Conservation (phyloP, 768 basidiomycete genomes). For the Chalciporus piperatus region DNA sequence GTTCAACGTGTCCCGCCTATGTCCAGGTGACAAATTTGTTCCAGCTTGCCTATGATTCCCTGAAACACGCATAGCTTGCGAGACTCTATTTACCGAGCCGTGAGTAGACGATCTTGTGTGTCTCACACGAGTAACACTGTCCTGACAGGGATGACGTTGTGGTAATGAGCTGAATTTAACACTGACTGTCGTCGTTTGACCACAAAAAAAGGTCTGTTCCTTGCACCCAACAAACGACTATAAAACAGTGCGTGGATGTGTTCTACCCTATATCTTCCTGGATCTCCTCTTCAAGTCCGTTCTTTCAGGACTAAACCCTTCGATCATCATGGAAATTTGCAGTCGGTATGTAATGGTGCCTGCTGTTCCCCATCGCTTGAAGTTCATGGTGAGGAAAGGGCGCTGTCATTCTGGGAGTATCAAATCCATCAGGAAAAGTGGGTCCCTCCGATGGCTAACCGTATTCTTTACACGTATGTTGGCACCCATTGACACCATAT, state of each 20-base stretch:
- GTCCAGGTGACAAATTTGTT: conserved; percentile 55
- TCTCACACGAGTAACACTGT: not conserved
- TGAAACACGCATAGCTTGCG: conserved; percentile 57
- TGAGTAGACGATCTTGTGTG: conserved; percentile 32
- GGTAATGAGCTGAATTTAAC: conserved; percentile 32
- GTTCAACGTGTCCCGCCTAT: conserved; percentile 73
- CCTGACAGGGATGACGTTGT: conserved; percentile 53
- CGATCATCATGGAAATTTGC: conserved; percentile 77
- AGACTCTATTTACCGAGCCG: conserved; percentile 79
- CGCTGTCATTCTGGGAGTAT: conserved; percentile 90
- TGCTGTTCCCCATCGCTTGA: not conserved
- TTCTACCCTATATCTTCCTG: conserved; percentile 1
- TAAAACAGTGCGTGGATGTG: conserved; percentile 67
- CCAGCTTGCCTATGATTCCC: not conserved
- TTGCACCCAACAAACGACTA: conserved; percentile 87
- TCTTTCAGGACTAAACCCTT: conserved; percentile 74
- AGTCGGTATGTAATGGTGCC: conserved; percentile 49
- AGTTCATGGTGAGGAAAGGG: conserved; percentile 39
- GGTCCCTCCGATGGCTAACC: conserved; percentile 6
- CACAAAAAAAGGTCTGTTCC: conserved; percentile 62
- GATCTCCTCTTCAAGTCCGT: conserved; percentile 57
- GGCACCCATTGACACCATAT: not conserved
- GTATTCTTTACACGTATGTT: not conserved
- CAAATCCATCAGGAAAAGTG: conserved; percentile 85
- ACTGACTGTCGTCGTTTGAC: conserved; percentile 1